Base-by-base conservation (phyloP, 2,329 filamentous ascomycete genomes). In the Epichloe typhina region DNA sequence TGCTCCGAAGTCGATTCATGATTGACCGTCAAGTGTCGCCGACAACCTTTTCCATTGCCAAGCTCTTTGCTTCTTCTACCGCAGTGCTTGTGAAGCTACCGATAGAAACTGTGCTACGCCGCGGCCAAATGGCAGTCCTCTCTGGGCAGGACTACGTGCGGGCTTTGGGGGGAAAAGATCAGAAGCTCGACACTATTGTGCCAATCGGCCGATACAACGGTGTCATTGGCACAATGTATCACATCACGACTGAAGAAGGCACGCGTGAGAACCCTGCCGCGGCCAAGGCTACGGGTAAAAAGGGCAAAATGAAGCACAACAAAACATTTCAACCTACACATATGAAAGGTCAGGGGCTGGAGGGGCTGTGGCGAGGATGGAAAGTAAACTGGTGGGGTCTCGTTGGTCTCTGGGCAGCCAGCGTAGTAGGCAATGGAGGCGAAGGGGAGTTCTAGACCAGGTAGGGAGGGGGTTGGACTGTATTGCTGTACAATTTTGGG, bases 141-240 rank as follows among this genome's bases (percentile, higher is more conserved):
- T 75, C 75, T 15, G 74, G 74, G 13, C 74, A 75, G 1, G 60
- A 69, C 11, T 77, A 80, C 51, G 56, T 76, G 2, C 64, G 66
- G 11, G 77, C 80, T 0, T 66, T 79, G 3, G 70, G 74, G 19
- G 61, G 61, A 42, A 61, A 65, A 31, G 66, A 64, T 3, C 64
- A 65, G 35, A 64, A 67, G 46, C 62, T 86, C 44, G 82, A 88
- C 50, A 89, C 88, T 0, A 83, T 96, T 50, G 82, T 97, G 0
- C 82, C 86, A 2, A 75, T 87, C 0, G 90, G 89, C 2, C 79
- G 79, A 4, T 98, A 95, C 65, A 75, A 80, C 36, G 93, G 93
- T n/a, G 75, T 95, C 1, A 65, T 93, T n/a, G 87, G 88, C 3
- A 96, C 91, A 2, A 90, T 96, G 78, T 91, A 88, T 74, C 79